Base-by-base conservation (phyloP, 192 early-diverging fungal species). In the Dissophora globulifera region DNA sequence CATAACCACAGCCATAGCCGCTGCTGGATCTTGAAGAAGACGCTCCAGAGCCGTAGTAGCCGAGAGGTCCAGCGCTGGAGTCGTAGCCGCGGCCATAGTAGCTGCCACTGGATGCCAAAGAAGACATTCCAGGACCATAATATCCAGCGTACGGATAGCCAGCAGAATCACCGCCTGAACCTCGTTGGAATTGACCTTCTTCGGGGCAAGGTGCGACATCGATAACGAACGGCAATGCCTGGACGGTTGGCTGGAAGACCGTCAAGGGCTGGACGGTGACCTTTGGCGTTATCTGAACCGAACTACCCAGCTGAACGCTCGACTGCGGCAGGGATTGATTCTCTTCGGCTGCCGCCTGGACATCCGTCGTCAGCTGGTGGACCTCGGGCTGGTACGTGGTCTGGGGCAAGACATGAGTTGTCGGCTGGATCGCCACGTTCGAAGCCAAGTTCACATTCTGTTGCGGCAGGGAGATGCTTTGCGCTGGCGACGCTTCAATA, bases 301-400 rank as follows among this genome's bases (percentile, higher is more conserved):
- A 32, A 17, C 42, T 48, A 8, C 69, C 69, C n/a, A 71, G 19
- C 0, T 62, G 32, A 23, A 71, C 60, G 12, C 58, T 71, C 12
- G 69, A 71, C 53, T 71, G 69, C 22, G 69, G 59, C 19, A 71
- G 35, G 0, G 69, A 62, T 30, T 71, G 69, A 26, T 71, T 60
- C 23, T 61, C 4, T 23, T 53, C 20, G 20, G 67, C 31, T 0
- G 58, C 46, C 2, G 69, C 51, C 4, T 52, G 35, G 20, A 71
- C 38, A 3, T 29, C 40, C 0, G 69, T 57, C 1, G 50, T 32
- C 45, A 71, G 19, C 22, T 71, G 69, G 9, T 56, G 60, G 15
- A 71, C 60, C 22, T 35, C 35, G 7, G 59, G 69, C 33, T 71
- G 59, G 32, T 71, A 71, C 13, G 47, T 20, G 4, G 69, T 71